These are phyloP conservation scores for Candida hungchunana DNA, from an alignment of 805 yeast genomes.

Conservation along the genomic window DNA sequence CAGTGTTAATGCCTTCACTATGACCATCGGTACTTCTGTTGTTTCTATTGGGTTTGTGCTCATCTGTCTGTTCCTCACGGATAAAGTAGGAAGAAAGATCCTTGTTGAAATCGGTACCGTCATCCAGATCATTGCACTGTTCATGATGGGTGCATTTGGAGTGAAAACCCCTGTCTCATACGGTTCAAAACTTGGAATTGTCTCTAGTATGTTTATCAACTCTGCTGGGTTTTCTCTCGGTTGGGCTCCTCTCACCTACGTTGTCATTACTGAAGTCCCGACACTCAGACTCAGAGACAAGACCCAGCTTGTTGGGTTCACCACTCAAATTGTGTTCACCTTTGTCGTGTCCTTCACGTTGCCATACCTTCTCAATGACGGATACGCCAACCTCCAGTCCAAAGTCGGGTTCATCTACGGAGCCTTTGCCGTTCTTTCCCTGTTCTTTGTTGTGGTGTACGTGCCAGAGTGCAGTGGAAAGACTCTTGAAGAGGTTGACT, in stretches of 20 bases:
- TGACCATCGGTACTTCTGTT: not conserved
- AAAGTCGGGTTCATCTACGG: not conserved
- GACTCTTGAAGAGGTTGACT: not conserved
- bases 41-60: not conserved
- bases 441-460: not conserved
- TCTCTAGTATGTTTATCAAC: not conserved
- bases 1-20: not conserved
- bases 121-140: not conserved
- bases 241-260: not conserved
- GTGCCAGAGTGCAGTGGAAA: not conserved
- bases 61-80: not conserved
- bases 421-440: not conserved
- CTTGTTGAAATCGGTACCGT: not conserved
- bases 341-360: not conserved
- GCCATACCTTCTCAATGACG: not conserved
- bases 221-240: not conserved
- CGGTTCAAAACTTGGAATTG: not conserved
- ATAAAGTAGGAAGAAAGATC: not conserved
- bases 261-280: not conserved
- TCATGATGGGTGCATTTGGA: not conserved
- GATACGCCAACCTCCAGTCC: not conserved
- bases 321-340: not conserved
- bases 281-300: not conserved
- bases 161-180: not conserved
- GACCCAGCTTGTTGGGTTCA: not conserved